These are phyloP conservation scores for Eimeria tenella DNA, from an alignment of 169 alveolate genomes.

Conservation along the genomic window DNA sequence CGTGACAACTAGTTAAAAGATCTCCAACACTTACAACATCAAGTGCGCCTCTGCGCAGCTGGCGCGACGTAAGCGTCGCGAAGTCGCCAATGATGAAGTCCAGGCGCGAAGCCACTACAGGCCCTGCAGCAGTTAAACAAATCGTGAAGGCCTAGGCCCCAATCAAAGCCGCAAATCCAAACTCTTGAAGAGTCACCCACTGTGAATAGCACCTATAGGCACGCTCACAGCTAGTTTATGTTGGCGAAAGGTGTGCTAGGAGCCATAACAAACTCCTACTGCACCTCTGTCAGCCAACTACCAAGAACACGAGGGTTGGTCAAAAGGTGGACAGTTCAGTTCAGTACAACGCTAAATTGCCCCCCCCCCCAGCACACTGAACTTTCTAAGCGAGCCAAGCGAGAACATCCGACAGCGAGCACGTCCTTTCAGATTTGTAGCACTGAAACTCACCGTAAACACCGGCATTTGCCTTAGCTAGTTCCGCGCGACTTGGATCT, in stretches of 20 bases:
- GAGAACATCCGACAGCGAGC: no score
- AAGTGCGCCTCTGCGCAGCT: slow-evolving; percentile 61
- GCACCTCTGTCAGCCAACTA: no score
- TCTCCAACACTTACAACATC: slow-evolving; percentile 42
- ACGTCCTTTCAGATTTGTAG: not conserved
- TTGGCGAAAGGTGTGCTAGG: no score
- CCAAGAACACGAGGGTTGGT: no score
- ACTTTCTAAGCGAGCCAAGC: no score
- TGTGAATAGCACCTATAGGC: no score
- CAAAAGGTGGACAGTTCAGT: no score
- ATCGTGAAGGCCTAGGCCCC: not conserved
- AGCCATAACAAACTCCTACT: no score
- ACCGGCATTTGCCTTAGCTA: slow-evolving; percentile 58
- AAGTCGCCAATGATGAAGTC: slow-evolving; percentile 74
- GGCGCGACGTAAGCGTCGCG: slow-evolving; percentile 66
- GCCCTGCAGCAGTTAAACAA: slow-evolving; percentile 19
- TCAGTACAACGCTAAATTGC: not conserved
- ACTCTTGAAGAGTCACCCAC: no score
- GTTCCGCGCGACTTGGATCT: slow-evolving; percentile 20
- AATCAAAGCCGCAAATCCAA: no score
- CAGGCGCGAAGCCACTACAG: slow-evolving; percentile 23
- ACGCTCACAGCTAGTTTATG: no score
- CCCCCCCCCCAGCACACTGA: not conserved
- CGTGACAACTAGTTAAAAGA: no score
- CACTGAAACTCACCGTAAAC: slow-evolving; percentile 62